These are phyloP conservation scores for Polyporus arcularius DNA, from an alignment of 768 basidiomycete genomes.

Conservation along the genomic window DNA sequence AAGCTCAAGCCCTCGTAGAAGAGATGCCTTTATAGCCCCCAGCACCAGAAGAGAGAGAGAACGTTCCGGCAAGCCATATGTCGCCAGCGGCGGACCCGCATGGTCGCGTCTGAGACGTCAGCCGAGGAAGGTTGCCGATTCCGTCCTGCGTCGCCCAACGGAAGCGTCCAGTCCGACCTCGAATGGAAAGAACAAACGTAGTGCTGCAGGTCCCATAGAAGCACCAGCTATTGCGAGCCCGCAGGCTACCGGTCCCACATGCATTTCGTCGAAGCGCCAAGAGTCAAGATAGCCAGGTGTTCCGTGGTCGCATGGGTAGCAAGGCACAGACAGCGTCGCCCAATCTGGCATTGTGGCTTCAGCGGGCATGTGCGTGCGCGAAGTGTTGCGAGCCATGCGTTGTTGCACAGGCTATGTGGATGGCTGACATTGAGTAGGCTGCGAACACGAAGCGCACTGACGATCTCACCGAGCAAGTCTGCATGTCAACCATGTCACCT, in stretches of 20 bases:
- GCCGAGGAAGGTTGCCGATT: not conserved
- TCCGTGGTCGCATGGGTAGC: conserved; percentile 7
- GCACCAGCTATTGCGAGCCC: not conserved
- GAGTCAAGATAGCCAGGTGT: conserved; percentile 9
- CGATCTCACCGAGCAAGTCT: not conserved
- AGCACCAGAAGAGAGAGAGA: not conserved
- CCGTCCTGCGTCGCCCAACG: not conserved
- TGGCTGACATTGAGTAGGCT: not conserved
- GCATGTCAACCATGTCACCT: not conserved
- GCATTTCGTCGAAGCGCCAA: not conserved
- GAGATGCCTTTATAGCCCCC: not conserved
- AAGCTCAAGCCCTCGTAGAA: not conserved
- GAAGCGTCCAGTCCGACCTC: not conserved
- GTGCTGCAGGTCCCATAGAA: no score
- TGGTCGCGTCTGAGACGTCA: not conserved
- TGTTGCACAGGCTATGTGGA: not conserved
- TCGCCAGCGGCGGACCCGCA: conserved; percentile 8
- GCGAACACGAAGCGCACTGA: not conserved
- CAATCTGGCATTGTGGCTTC: not conserved
- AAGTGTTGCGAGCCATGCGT: conserved; percentile 12
- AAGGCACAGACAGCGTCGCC: not conserved
- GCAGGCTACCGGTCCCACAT: not conserved
- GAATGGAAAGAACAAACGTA: no score
- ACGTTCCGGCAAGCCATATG: conserved; percentile 13
- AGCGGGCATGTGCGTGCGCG: conserved; percentile 2